phyloP scores from a whole-genome alignment of 208 protist species.

The Leptomonas pyrrhocoris region DNA sequence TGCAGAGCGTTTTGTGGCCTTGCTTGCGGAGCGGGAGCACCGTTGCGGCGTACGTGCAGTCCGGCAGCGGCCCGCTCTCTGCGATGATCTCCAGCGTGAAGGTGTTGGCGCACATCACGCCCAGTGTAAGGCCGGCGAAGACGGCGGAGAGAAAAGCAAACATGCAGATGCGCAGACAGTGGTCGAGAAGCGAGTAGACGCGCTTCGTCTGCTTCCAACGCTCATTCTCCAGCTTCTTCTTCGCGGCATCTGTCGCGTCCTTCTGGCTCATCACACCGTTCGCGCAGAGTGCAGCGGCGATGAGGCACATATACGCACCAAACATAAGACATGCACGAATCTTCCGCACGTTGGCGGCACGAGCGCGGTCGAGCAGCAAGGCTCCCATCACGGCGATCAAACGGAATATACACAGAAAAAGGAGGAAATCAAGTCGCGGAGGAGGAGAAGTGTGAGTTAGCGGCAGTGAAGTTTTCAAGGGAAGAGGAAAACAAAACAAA shows the following conservation, averaged over 20 bases:
- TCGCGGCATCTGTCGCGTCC: background rate
- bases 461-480: no score
- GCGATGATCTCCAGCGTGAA: conserved; percentile 91
- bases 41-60: conserved; percentile 76
- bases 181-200: conserved; percentile 72
- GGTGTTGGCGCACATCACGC: conserved; percentile 88
- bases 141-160: conserved; percentile 83
- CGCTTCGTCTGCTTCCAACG: conserved; percentile 43
- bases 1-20: conserved; percentile 87
- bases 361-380: background rate
- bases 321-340: conserved; percentile 24
- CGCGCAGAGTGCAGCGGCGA: conserved; percentile 10
- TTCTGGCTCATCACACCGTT: conserved; percentile 4
- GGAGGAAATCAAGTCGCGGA: background rate
- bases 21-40: conserved; percentile 78
- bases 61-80: conserved; percentile 73
- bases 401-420: background rate
- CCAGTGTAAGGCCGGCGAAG: conserved; percentile 90
- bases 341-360: conserved; percentile 14
- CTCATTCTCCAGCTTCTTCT: conserved; percentile 27
- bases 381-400: background rate
- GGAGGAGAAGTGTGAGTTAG: no score
- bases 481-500: background rate
- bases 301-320: conserved; percentile 4
- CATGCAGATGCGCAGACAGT: conserved; percentile 51